Evolutionary conservation across 2,329 filamentous ascomycete species (phyloP).

Genomic region (Immersiporthe knoxdaviesiana): DNA sequence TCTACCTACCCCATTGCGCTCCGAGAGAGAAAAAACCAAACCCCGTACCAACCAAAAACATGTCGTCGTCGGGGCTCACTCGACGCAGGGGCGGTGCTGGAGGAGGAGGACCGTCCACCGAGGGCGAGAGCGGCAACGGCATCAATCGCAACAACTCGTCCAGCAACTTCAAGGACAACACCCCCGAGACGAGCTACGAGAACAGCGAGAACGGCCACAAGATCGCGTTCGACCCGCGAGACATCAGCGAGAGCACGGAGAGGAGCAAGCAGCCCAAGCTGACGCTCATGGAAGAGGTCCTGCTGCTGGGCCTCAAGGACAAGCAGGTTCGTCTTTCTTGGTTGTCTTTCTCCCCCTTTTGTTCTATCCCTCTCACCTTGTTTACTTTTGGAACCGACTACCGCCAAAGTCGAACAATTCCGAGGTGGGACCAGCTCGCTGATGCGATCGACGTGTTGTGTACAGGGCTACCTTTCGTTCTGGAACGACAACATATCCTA

Average conservation of each 20-base stretch:
- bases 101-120: slow-evolving; percentile 52
- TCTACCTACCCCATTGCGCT: neutral
- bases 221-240: slow-evolving; percentile 95
- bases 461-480: slow-evolving; percentile 93
- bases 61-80: slow-evolving; percentile 57
- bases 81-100: slow-evolving; percentile 71
- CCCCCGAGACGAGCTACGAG: slow-evolving; percentile 83
- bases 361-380: neutral
- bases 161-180: slow-evolving; percentile 56
- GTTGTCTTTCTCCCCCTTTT: neutral
- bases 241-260: slow-evolving; percentile 96
- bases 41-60: slow-evolving; percentile 26
- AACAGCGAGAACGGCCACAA: slow-evolving; percentile 95
- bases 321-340: slow-evolving; percentile 80
- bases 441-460: neutral
- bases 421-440: neutral
- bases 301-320: slow-evolving; percentile 94
- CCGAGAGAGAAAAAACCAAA: too few relatives aligned
- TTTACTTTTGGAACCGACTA: neutral
- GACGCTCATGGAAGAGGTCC: slow-evolving; percentile 97
- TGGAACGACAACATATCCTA: slow-evolving; percentile 99
- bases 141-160: slow-evolving; percentile 60
- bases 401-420: too few relatives aligned
- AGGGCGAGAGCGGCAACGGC: slow-evolving; percentile 56
- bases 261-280: slow-evolving; percentile 97